Conservation (phyloP, 2,329 filamentous ascomycete species). For the Aspergillus flavus region DNA sequence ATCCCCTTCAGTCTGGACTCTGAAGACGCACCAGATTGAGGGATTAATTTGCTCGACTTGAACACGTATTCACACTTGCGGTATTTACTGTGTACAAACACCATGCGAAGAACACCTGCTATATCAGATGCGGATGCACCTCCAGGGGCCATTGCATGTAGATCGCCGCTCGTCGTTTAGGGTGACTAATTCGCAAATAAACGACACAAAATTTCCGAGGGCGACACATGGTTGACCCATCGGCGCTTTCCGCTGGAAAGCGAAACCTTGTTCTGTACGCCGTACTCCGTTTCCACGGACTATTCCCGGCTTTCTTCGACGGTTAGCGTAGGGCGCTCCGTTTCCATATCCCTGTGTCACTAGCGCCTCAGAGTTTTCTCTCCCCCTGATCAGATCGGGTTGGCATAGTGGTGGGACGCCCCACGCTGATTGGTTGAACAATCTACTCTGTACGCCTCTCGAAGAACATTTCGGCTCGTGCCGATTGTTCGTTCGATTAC, state of each 20-base stretch:
- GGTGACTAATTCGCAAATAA: neutral
- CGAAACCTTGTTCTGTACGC: constrained; percentile 1
- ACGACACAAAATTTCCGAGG: constrained; percentile 1
- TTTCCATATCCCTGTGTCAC: neutral
- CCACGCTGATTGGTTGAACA: constrained; percentile 2
- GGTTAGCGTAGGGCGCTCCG: constrained; percentile 8
- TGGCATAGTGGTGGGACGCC: neutral
- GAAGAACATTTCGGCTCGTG: neutral
- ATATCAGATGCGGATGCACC: neutral
- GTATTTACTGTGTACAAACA: neutral
- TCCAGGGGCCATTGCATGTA: neutral
- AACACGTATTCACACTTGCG: neutral
- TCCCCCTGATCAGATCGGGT: constrained; percentile 6
- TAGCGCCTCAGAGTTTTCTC: constrained; percentile 14
- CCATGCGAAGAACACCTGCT: neutral
- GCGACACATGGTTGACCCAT: constrained; percentile 2
- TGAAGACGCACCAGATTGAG: neutral
- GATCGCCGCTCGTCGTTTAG: neutral
- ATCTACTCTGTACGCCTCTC: neutral
- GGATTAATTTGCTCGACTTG: neutral
- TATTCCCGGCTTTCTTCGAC: constrained; percentile 5
- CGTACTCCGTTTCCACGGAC: constrained; percentile 9
- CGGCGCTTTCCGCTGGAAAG: constrained; percentile 14
- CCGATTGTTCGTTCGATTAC: neutral
- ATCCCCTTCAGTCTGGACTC: neutral